These are phyloP conservation scores for Plasmodium cynomolgi DNA, from an alignment of 169 alveolate species.

Conservation along the genomic window DNA sequence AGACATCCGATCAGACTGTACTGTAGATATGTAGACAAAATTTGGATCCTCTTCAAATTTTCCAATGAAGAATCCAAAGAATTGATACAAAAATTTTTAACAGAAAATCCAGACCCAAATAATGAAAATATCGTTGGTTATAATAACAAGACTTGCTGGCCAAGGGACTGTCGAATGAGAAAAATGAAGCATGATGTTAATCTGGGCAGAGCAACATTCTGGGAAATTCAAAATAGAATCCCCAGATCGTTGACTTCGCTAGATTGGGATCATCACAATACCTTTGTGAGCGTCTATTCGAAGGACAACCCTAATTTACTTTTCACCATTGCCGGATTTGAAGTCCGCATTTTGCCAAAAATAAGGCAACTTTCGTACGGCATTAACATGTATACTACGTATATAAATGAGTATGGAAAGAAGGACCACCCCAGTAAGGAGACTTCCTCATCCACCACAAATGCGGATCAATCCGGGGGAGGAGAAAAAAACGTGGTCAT, in stretches of 20 bases:
- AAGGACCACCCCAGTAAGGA: background rate
- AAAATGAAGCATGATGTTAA: conserved; percentile 98
- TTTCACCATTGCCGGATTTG: conserved; percentile 99
- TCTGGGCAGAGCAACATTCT: conserved; percentile 99
- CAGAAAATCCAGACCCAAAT: conserved; percentile 99
- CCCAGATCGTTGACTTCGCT: conserved; percentile 98
- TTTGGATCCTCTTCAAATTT: conserved; percentile 96
- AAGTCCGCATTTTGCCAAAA: conserved; percentile 96
- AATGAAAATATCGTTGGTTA: conserved; percentile 99
- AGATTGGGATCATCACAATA: conserved; percentile 94
- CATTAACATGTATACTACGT: conserved; percentile 80
- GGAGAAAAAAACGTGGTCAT: conserved; percentile 49
- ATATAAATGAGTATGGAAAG: conserved; percentile 21
- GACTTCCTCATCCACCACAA: background rate
- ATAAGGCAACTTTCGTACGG: conserved; percentile 85
- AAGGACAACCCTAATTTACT: conserved; percentile 99
- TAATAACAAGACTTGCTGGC: conserved; percentile 99
- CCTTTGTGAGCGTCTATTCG: conserved; percentile 99
- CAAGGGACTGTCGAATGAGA: conserved; percentile 99
- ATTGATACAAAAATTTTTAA: conserved; percentile 96
- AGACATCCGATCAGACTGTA: conserved; percentile 98
- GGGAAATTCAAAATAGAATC: conserved; percentile 99
- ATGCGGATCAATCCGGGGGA: background rate
- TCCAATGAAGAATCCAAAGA: conserved; percentile 96
- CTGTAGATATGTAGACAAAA: conserved; percentile 96